Evolutionary conservation across 2,329 filamentous ascomycete genomes (phyloP).

Genomic region (Trichoderma hamatum): DNA sequence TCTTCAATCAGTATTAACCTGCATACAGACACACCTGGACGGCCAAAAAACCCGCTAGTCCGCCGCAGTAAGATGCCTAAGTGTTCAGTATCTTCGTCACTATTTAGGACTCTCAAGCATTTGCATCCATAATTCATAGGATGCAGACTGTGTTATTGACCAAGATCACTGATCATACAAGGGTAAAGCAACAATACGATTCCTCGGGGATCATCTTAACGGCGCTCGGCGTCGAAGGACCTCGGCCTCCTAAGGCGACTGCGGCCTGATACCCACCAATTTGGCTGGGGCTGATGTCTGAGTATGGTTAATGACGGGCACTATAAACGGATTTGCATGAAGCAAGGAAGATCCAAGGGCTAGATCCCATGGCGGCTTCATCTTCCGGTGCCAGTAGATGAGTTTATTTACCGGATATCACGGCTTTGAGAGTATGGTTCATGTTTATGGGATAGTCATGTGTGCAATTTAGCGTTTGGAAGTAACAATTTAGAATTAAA

Average conservation of each 20-base stretch:
- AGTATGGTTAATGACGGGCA: background rate
- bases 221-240: background rate
- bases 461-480: background rate
- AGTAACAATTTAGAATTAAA: background rate
- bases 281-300: background rate
- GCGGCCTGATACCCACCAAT: background rate
- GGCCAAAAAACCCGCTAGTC: slow-evolving; percentile 29
- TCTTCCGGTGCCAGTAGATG: background rate
- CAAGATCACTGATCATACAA: background rate
- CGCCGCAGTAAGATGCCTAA: background rate
- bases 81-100: background rate
- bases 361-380: background rate
- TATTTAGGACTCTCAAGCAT: background rate
- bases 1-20: slow-evolving; percentile 22
- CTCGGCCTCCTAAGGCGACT: background rate
- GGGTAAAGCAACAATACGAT: background rate
- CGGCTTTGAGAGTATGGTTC: background rate
- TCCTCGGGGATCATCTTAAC: background rate
- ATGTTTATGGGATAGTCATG: background rate
- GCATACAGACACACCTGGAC: slow-evolving; percentile 32
- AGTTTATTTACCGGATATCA: background rate
- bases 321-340: background rate
- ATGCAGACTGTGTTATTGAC: background rate
- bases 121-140: background rate
- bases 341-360: background rate